Conservation (phyloP, 1,139 yeast genomes). For the Yamadazyma oceani region DNA sequence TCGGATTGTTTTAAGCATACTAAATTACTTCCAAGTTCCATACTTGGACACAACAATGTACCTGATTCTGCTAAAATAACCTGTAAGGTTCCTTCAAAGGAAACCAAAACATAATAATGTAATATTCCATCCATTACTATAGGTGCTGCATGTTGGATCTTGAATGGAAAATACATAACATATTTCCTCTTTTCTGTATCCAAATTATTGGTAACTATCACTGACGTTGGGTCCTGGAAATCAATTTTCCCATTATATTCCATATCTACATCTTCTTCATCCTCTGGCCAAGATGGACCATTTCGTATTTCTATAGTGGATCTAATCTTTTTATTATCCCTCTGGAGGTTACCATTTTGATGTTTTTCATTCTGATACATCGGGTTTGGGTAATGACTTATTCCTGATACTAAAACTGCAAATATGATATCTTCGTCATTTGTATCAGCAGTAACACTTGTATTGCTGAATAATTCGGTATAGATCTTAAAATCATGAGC, state of each 20-base stretch:
- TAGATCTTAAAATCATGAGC: constrained; percentile 15
- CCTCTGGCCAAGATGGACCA: constrained; percentile 42
- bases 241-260: constrained; percentile 34
- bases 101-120: constrained; percentile 54
- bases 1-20: constrained; percentile 52
- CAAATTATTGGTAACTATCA: constrained; percentile 31
- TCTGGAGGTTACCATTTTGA: constrained; percentile 5
- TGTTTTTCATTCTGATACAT: constrained; percentile 5
- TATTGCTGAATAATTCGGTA: constrained; percentile 15
- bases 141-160: constrained; percentile 44
- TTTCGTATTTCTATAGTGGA: constrained; percentile 42
- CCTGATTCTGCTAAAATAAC: constrained; percentile 71
- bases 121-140: constrained; percentile 27
- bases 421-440: constrained; percentile 42
- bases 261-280: constrained; percentile 26
- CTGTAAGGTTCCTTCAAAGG: constrained; percentile 70
- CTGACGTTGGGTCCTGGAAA: constrained; percentile 47
- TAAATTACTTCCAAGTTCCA: constrained; percentile 61
- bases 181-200: constrained; percentile 21
- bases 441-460: constrained; percentile 19
- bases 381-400: constrained; percentile 21
- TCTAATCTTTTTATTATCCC: constrained; percentile 5
- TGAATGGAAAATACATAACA: constrained; percentile 40
- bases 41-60: constrained; percentile 42
- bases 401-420: constrained; percentile 34